Base-by-base conservation (phyloP, 2,329 filamentous ascomycete species). In the Verticillium nubilum region DNA sequence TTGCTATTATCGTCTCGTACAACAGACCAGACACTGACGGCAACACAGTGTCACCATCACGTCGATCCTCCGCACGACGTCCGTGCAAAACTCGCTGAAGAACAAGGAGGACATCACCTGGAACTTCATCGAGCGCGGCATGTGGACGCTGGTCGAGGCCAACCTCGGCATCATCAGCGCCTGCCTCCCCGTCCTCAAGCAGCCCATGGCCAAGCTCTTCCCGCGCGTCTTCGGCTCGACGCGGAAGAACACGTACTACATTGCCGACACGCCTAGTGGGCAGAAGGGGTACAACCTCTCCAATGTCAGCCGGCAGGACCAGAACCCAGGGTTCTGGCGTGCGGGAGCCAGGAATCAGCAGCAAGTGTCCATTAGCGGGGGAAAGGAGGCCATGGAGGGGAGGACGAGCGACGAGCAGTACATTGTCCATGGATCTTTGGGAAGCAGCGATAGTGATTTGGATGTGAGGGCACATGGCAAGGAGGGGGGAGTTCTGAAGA, bases 31-130 rank as follows among this genome's bases (percentile, higher is more conserved):
- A 42, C 54, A 5, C 59, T 64, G 28, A 64, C 13, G 35, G 37
- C 15, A 50, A 4, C n/a, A 4, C 52, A 64, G 60, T 6, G 61
- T 66, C 58, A 71, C 68, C 23, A 52, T 70, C 2, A 63, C 70
- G 57, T 69, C 69, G 56, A 59, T 64, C 35, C 57, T 70, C 56
- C 68, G 69, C 10, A 66, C 70, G 13, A 65, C 63, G 15, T 66
- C 67, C 61, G 61, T 70, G 47, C 59, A 66, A 10, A 55, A 64
- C 25, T 67, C 63, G 58, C 66, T 66, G 60, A 62, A 63, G 50
- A 59, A 64, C 54, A 57, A 25, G 27, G 31, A 27, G n/a, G 62
- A 64, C 28, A 61, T 64, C 15, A 62, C 62, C 47, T 62, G 61
- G 56, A 58, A 59, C n/a, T 50, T 50, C 19, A 50, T 50, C 42